Base-by-base conservation (phyloP, 495 filamentous ascomycete genomes). In the Xylona heveae region DNA sequence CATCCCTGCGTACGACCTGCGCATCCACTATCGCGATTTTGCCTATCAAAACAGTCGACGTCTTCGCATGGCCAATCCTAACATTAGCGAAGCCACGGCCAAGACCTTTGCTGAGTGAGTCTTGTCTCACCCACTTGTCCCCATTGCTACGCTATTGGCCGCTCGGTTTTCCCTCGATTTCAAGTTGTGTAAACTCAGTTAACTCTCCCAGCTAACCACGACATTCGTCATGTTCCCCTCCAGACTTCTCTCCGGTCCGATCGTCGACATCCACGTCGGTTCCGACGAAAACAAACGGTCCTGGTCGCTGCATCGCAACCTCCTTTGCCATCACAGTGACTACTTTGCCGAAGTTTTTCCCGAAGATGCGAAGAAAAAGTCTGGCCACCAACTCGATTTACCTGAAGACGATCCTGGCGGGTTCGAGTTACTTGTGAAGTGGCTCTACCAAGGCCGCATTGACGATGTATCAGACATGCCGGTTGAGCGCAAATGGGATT, bases 371-470 rank as follows among this genome's bases (percentile, higher is more conserved):
- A 42, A 46, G 29, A 41, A 42, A 17, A 47, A 48, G 33, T 28
- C 29, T 4, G 34, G 37, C 17, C n/a, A 36, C 5, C n/a, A 15
- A 14, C 6, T 39, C 17, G 10, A 21, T 17, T 12, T 39, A 33
- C n/a, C 14, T 5, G 31, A 36, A 6, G 37, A 39, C 7, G 37
- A 35, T 22, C 33, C 58, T 2, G 32, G 43, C 3, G 58, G 58
- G 6, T 62, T 62, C 38, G 58, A 59, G 34, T 43, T 62, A 25
- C 42, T 62, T n/a, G 54, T 62, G 9, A 61, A 59, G 38, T 62
- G 58, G 56, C 43, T 62, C 10, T 62, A 62, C 30, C 58, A 62
- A 37, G 58, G 58, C 14, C 51, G 46, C 17, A 46, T 62, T 22
- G 58, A 61, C 29, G 53, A 60, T 35, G 51, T 54, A 12, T 46